Base-by-base conservation (phyloP, 2,329 filamentous ascomycete genomes). In the Colletotrichum camelliae region DNA sequence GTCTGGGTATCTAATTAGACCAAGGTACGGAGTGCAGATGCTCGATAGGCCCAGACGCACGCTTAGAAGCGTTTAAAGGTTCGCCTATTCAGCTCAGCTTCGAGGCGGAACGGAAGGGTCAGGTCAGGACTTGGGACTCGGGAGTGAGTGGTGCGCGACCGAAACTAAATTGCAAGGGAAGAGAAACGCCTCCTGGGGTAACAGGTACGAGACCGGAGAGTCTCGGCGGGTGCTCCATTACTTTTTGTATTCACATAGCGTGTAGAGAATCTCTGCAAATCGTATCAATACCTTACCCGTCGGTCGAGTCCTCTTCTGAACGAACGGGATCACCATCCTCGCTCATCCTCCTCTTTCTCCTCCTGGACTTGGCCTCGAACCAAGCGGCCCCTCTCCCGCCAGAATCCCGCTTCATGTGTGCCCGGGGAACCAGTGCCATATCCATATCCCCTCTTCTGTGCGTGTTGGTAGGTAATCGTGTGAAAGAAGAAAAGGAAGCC, bases 201-300 rank as follows among this genome's bases (percentile, higher is more conserved):
- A 48, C 31, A 68, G 62, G 29, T 43, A 64, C 71, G 72, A 70
- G 57, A 75, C 37, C 43, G 10, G 72, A 55, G 52, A 24, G 67
- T 74, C 74, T 62, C 75, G 77, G 65, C 77, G 75, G 72, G 72
- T 76, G 68, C 70, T 57, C 74, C 67, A 58, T 69, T 48, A 74
- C 68, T 43, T 68, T 78, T 76, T 77, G 72, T 74, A 73, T 66
- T 58, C 75, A 74, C 61, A 76, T 35, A 24, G 24, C 4, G 24
- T 24, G 24, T 24, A n/a, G 57, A 60, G 31, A 52, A 21, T 52
- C 43, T 52, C 43, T 52, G 43, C n/a, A 52, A 52, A 52, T 21
- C n/a, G 10, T 64, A 48, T n/a, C 13, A 21, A 67, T 43, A 52
- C 52, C 61, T 16, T 31, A 52, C 52, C 61, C n/a, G 37, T 58